Conservation (phyloP, 441 rosid genomes). For the Populus hybrid region DNA sequence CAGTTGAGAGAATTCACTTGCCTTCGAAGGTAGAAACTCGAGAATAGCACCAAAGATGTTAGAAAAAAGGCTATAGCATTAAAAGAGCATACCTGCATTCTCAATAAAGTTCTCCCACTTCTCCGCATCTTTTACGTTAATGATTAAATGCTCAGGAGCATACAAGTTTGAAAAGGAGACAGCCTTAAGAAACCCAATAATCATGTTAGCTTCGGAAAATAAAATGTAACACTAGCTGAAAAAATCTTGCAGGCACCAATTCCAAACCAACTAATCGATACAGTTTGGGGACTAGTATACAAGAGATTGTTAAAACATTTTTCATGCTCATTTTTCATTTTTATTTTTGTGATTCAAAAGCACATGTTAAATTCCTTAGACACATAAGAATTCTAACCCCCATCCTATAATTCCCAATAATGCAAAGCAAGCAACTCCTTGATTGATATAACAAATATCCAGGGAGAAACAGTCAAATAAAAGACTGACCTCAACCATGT, state of each 20-base stretch:
- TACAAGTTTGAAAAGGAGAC: conserved; percentile 73
- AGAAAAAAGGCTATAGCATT: neutral
- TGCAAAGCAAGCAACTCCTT: neutral
- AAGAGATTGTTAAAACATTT: neutral
- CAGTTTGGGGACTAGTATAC: no score
- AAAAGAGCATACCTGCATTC: conserved; percentile 60
- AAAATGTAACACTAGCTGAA: neutral
- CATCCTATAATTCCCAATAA: neutral
- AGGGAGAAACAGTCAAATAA: neutral
- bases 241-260: neutral
- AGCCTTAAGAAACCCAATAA: conserved; percentile 31
- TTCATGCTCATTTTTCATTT: neutral
- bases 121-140: conserved; percentile 81
- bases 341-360: neutral
- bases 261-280: neutral
- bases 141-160: conserved; percentile 89
- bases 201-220: neutral
- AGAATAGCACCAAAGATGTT: neutral
- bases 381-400: neutral
- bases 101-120: conserved; percentile 81
- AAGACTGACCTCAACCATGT: conserved; percentile 67
- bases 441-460: neutral
- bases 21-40: neutral
- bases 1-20: neutral
- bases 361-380: neutral